A percentile compares a stretch with the other conserved stretches of the same genome.
Conservation (phyloP, 1,139 yeast genomes). For the Kluyveromyces marxianus region DNA sequence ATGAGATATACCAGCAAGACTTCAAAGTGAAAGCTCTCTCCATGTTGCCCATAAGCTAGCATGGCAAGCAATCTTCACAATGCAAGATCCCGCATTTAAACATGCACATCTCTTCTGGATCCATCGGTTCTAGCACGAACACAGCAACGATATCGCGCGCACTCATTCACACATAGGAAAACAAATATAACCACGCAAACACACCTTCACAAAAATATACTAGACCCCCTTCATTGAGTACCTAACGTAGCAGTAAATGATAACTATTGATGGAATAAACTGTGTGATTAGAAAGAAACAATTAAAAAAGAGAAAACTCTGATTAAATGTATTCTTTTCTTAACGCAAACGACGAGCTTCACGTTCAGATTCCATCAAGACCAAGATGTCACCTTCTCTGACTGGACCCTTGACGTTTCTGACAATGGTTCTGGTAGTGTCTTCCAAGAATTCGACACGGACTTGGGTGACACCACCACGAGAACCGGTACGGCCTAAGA, state of each 20-base stretch:
- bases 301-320: background rate
- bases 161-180: background rate
- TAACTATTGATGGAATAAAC: constrained; percentile 1
- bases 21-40: constrained; percentile 8
- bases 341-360: constrained; percentile 74
- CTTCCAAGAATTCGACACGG: constrained; percentile 99
- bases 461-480: constrained; percentile 99
- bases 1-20: background rate
- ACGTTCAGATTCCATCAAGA: constrained; percentile 99
- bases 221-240: background rate
- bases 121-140: background rate
- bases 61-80: constrained; percentile 10
- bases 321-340: constrained; percentile 8
- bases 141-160: background rate
- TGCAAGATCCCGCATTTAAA: background rate
- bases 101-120: background rate
- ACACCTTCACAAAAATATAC: background rate
- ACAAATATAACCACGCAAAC: background rate
- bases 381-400: constrained; percentile 97
- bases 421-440: constrained; percentile 96
- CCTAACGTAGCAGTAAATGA: background rate
- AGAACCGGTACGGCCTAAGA: constrained; percentile 99
- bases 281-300: background rate
- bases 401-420: constrained; percentile 99
- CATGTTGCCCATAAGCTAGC: constrained; percentile 5